Percentiles rank a stretch among this genome's conserved stretches.
Conservation (phyloP, 495 filamentous ascomycete genomes). For the Neurospora sp. region DNA sequence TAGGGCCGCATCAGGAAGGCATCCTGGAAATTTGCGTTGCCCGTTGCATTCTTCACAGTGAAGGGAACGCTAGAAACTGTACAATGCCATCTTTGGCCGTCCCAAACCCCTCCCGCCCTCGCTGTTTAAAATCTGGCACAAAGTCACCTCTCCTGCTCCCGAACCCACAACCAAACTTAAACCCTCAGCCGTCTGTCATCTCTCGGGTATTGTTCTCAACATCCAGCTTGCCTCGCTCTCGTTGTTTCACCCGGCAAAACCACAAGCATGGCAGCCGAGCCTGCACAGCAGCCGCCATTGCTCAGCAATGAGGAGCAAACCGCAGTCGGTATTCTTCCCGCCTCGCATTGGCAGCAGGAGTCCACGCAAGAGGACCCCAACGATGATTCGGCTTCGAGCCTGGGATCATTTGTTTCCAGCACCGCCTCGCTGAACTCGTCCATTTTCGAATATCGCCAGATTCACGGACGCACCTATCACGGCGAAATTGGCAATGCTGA, state of each 20-base stretch:
- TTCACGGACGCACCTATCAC: constrained; percentile 20
- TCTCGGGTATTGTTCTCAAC: too few relatives aligned
- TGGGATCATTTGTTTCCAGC: background rate
- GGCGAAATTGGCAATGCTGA: constrained; percentile 5
- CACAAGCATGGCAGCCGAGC: background rate
- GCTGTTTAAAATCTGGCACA: background rate
- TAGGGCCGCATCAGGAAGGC: background rate
- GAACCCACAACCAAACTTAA: background rate
- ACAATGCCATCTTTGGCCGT: background rate
- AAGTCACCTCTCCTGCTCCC: background rate
- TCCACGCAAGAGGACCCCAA: background rate
- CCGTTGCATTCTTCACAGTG: background rate
- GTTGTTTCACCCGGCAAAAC: background rate
- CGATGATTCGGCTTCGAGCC: background rate
- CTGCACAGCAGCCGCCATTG: background rate
- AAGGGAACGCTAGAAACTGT: background rate
- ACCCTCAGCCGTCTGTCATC: background rate
- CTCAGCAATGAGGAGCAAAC: background rate
- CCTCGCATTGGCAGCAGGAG: background rate
- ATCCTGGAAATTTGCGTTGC: background rate
- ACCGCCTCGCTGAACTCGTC: constrained; percentile 25
- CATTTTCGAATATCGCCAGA: constrained; percentile 21
- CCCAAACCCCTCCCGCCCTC: background rate
- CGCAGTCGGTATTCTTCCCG: background rate
- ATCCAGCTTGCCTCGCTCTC: background rate